A percentile compares a stretch with the other conserved stretches of the same genome.
Evolutionary conservation across 129 eudicot species (phyloP).

Genomic region (Pseudognaphalium luteoalbum): DNA sequence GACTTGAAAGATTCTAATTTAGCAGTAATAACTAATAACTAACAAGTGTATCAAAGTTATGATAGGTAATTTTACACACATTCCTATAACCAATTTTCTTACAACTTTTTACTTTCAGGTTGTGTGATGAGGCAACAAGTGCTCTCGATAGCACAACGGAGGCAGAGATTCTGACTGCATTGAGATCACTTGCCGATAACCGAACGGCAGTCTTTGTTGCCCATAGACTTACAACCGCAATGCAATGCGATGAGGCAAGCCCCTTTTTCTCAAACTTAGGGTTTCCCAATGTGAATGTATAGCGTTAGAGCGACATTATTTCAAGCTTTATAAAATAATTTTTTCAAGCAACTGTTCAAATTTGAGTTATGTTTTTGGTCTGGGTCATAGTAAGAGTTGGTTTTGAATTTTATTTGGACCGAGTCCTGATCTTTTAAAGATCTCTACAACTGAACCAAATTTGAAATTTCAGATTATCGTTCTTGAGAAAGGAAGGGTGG

Average conservation of each 20-base stretch:
- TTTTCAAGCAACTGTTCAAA: too few relatives aligned
- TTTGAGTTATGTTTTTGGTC: too few relatives aligned
- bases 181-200: constrained; percentile 79
- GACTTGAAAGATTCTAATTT: not conserved
- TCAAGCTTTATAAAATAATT: too few relatives aligned
- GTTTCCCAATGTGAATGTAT: not conserved
- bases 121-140: constrained; percentile 99
- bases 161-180: constrained; percentile 85
- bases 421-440: too few relatives aligned
- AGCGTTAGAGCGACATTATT: not conserved
- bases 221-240: constrained; percentile 98
- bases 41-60: not conserved
- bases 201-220: constrained; percentile 92
- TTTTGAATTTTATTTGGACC: too few relatives aligned
- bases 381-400: too few relatives aligned
- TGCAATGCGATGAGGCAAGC: constrained; percentile 94
- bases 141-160: constrained; percentile 99
- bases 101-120: constrained; percentile 41
- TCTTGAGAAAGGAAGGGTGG: constrained; percentile 90
- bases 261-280: not conserved
- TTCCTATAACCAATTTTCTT: not conserved
- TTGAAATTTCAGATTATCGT: constrained; percentile 75
- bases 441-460: not conserved
- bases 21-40: not conserved
- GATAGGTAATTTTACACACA: not conserved